These are phyloP conservation scores for Hansenula sp. DNA, from an alignment of 1,139 yeast species.

Conservation along the genomic window DNA sequence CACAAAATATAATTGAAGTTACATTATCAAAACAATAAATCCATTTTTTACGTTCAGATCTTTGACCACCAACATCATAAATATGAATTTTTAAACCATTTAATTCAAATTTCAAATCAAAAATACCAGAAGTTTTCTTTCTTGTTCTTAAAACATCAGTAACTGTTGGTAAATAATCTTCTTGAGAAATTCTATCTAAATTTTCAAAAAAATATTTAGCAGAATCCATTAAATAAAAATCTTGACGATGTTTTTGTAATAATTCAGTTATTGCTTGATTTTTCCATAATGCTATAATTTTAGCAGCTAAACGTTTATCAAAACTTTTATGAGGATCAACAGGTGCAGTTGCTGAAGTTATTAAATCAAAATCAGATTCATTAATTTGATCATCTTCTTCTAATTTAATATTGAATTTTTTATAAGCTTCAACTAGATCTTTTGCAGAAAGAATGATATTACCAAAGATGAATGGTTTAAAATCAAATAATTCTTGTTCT, in stretches of 20 bases:
- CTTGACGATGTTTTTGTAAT: slow-evolving; percentile 58
- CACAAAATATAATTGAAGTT: slow-evolving; percentile 83
- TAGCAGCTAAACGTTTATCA: slow-evolving; percentile 39
- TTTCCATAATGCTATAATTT: slow-evolving; percentile 49
- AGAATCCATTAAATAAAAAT: slow-evolving; percentile 83
- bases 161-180: slow-evolving; percentile 65
- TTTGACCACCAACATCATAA: slow-evolving; percentile 92
- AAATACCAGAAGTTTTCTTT: slow-evolving; percentile 90
- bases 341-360: slow-evolving; percentile 29
- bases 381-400: slow-evolving; percentile 23
- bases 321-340: slow-evolving; percentile 44
- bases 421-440: slow-evolving; percentile 41
- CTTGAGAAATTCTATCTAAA: slow-evolving; percentile 55
- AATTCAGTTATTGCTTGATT: slow-evolving; percentile 56
- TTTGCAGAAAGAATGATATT: slow-evolving; percentile 66
- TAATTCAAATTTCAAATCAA: slow-evolving; percentile 75
- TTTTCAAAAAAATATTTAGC: slow-evolving; percentile 76
- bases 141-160: slow-evolving; percentile 83
- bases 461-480: slow-evolving; percentile 65
- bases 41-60: slow-evolving; percentile 93
- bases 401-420: slow-evolving; percentile 22
- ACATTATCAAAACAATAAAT: slow-evolving; percentile 94
- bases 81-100: slow-evolving; percentile 74
- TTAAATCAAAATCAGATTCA: slow-evolving; percentile 40
- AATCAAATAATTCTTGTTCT: slow-evolving; percentile 57